phyloP scores from a whole-genome alignment of 768 basidiomycete species.

The Auricularia auricula-judae region DNA sequence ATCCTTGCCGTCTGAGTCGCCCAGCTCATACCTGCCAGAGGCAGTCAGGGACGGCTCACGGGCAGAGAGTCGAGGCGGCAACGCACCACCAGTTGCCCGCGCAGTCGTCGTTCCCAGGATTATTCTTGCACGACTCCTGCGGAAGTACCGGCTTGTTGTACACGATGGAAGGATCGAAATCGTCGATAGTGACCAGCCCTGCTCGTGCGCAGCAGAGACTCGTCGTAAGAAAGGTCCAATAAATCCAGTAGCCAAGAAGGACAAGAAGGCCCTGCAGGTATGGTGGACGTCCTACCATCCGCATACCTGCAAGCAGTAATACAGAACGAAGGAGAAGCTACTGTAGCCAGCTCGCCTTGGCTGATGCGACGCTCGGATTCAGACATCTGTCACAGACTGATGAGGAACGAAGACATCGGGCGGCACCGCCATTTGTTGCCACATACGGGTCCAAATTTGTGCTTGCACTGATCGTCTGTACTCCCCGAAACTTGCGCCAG shows the following conservation, averaged over 20 bases:
- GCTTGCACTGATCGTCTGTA: no score
- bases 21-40: not conserved
- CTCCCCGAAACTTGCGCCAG: no score
- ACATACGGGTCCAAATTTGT: no score
- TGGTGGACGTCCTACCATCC: no score
- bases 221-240: not conserved
- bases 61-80: not conserved
- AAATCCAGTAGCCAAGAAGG: not conserved
- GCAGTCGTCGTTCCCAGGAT: not conserved
- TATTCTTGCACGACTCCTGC: not conserved
- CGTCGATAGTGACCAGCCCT: not conserved
- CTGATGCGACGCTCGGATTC: no score
- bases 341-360: no score
- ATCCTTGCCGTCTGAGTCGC: not conserved
- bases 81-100: not conserved
- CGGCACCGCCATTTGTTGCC: no score
- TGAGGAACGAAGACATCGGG: no score
- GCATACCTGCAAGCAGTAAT: no score
- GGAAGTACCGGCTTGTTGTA: not conserved
- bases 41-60: not conserved
- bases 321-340: no score
- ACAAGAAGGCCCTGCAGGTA: not conserved
- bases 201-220: not conserved
- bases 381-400: no score
- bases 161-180: not conserved